phyloP scores from a whole-genome alignment of 2,329 filamentous ascomycete genomes.

The Escovopsis weberi region DNA sequence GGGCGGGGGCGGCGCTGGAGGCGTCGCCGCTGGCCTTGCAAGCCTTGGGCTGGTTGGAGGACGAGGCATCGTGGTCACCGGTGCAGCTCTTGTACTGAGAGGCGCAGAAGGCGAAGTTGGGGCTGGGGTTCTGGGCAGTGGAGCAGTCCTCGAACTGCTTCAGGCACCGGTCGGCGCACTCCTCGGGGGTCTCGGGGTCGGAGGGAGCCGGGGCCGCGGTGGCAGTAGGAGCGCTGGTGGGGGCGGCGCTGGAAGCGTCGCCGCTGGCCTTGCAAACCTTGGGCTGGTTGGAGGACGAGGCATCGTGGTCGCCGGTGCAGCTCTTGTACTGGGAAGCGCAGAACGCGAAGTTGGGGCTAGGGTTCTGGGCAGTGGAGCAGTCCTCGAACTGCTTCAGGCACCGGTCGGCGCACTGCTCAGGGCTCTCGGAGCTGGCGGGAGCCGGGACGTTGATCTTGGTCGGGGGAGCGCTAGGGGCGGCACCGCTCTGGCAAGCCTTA shows the following conservation, averaged over 20 bases:
- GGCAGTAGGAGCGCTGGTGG: not conserved
- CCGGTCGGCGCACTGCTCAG: not conserved
- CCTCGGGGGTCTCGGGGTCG: not conserved
- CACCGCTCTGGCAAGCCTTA: not conserved
- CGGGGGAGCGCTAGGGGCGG: no score
- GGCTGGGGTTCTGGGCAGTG: conserved; percentile 14
- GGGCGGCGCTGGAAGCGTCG: not conserved
- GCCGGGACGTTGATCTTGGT: no score
- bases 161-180: conserved; percentile 1
- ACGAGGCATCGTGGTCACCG: not conserved
- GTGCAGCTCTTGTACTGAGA: not conserved
- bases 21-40: not conserved
- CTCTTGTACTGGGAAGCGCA: conserved; percentile 3
- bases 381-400: conserved; percentile 9
- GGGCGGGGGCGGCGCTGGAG: not conserved
- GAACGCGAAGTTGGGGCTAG: conserved; percentile 8
- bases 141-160: conserved; percentile 11
- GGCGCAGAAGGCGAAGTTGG: conserved; percentile 5
- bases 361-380: conserved; percentile 13
- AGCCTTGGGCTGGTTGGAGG: not conserved
- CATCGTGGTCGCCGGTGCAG: not conserved
- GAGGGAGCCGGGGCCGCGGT: conserved; percentile 1
- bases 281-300: not conserved
- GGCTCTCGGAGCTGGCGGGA: no score
- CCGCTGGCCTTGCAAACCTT: not conserved